These are phyloP conservation scores for Actinomortierella ambigua DNA, from an alignment of 371 early-diverging fungal species.

Conservation along the genomic window DNA sequence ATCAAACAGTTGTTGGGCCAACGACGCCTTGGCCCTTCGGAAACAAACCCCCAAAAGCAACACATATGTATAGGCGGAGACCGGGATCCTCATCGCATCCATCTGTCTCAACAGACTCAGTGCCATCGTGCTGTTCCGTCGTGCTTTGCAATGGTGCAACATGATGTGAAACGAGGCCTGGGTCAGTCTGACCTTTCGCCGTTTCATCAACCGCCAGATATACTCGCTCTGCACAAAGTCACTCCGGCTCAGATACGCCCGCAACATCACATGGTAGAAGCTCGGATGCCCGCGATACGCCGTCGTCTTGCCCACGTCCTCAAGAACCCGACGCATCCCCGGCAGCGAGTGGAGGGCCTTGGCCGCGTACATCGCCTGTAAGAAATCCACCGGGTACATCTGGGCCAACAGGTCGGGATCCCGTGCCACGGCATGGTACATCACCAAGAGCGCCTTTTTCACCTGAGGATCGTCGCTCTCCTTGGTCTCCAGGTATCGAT, in stretches of 20 bases:
- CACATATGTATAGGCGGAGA: conserved; percentile 24
- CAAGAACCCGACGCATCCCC: conserved; percentile 26
- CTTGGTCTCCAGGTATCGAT: conserved; percentile 3
- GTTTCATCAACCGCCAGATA: conserved; percentile 13
- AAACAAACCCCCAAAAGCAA: conserved; percentile 23
- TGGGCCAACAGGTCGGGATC: conserved; percentile 19
- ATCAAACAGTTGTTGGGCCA: conserved; percentile 33
- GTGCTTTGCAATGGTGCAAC: conserved; percentile 22
- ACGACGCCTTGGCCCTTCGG: conserved; percentile 5
- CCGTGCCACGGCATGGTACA: conserved; percentile 27
- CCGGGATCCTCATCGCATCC: conserved; percentile 12
- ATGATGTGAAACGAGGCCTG: conserved; percentile 27
- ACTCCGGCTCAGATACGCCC: conserved; percentile 19
- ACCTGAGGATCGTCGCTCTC: conserved; percentile 12
- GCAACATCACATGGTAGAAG: conserved; percentile 27
- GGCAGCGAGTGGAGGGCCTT: conserved; percentile 19
- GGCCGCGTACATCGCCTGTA: conserved; percentile 22
- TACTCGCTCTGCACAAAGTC: conserved; percentile 22
- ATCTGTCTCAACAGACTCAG: conserved; percentile 15
- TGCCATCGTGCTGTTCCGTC: conserved; percentile 7
- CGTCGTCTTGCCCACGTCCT: conserved; percentile 18
- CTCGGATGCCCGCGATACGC: conserved; percentile 8
- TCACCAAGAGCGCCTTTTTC: conserved; percentile 8
- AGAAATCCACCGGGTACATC: conserved; percentile 31
- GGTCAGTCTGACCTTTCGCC: conserved; percentile 8